phyloP scores from a whole-genome alignment of 345 rosid species.

The Sapria himalayana region DNA sequence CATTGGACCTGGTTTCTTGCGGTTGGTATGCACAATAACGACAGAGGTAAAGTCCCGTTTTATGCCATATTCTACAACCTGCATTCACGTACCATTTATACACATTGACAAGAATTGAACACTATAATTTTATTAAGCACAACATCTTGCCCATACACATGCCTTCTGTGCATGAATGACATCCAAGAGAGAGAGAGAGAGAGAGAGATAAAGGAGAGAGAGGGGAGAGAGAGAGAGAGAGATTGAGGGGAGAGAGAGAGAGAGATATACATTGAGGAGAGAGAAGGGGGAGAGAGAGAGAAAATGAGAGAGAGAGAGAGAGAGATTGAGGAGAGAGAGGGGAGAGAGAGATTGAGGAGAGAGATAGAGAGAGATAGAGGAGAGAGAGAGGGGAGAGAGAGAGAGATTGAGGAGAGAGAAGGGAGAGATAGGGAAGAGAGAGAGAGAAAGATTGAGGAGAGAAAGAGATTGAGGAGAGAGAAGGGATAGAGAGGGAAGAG shows the following conservation, averaged over 20 bases:
- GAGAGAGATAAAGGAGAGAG: background rate
- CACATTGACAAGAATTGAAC: background rate
- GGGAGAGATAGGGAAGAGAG: slow-evolving; percentile 8
- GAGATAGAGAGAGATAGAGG: background rate
- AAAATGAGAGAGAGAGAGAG: too few relatives aligned
- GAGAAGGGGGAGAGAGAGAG: too few relatives aligned
- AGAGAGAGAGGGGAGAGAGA: slow-evolving; percentile 1
- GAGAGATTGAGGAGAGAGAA: slow-evolving; percentile 7
- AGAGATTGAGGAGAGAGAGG: too few relatives aligned
- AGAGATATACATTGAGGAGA: slow-evolving; percentile 50
- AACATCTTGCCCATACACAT: background rate
- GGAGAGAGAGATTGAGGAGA: too few relatives aligned
- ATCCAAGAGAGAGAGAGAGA: background rate
- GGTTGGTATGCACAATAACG: slow-evolving; percentile 63
- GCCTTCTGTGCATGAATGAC: background rate
- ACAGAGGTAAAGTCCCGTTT: slow-evolving; percentile 62
- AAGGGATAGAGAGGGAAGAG: too few relatives aligned
- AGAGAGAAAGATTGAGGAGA: slow-evolving; percentile 2
- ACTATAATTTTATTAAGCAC: background rate
- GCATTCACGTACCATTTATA: slow-evolving; percentile 5
- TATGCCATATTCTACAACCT: slow-evolving; percentile 80
- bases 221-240: background rate
- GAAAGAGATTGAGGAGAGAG: slow-evolving; percentile 63
- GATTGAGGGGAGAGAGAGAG: background rate
- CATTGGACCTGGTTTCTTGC: slow-evolving; percentile 95